Evolutionary conservation across 495 filamentous ascomycete species (phyloP).

Genomic region (Filosporella fistucella): DNA sequence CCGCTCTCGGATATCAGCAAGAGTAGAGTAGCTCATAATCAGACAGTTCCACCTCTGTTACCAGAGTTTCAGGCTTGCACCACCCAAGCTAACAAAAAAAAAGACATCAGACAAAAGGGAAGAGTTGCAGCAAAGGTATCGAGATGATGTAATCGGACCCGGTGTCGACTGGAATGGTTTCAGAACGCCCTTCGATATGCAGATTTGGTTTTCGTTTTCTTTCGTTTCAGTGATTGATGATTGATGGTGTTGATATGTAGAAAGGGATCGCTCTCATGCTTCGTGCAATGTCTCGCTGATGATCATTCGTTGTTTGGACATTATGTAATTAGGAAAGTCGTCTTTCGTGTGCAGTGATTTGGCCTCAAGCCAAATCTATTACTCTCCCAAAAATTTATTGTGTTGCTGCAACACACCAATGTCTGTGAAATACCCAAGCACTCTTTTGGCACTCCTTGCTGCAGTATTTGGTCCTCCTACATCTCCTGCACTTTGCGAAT

Average conservation of each 20-base stretch:
- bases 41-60: too few species aligned
- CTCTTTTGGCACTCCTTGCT: conserved; percentile 99
- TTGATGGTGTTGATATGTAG: not conserved
- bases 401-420: conserved; percentile 85
- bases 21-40: too few species aligned
- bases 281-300: conserved; percentile 14
- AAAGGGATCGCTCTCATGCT: conserved; percentile 8
- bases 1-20: too few species aligned
- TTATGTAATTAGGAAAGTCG: conserved; percentile 20
- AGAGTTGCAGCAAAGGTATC: conserved; percentile 19
- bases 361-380: conserved; percentile 9
- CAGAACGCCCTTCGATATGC: conserved; percentile 10
- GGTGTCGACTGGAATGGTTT: conserved; percentile 6
- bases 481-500: conserved; percentile 96
- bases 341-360: not conserved
- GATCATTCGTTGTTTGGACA: conserved; percentile 14
- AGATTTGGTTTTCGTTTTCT: conserved; percentile 13
- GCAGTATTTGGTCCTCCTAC: conserved; percentile 97
- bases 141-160: conserved; percentile 3
- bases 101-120: conserved; percentile 3
- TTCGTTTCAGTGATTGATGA: not conserved
- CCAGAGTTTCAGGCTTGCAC: too few species aligned
- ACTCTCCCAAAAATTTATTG: conserved; percentile 30
- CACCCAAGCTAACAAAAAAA: too few species aligned
- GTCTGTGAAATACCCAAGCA: conserved; percentile 94